These are phyloP conservation scores for Iberis pinnata DNA, from an alignment of 345 rosid species.

Conservation along the genomic window DNA sequence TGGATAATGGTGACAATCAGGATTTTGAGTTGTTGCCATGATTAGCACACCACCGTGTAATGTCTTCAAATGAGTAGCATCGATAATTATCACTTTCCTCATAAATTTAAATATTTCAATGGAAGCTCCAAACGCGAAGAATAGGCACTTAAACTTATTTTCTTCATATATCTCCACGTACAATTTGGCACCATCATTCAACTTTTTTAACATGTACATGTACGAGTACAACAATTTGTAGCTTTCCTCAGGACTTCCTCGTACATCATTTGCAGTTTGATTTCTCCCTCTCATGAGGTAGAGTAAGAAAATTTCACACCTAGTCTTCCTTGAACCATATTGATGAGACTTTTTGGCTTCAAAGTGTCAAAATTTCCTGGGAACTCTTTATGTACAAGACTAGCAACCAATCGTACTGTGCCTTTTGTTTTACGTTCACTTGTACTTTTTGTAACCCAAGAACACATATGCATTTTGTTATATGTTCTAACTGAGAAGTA, in stretches of 20 bases:
- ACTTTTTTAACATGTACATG: not conserved
- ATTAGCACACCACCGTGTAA: not conserved
- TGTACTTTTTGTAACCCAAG: not conserved
- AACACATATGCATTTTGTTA: not conserved
- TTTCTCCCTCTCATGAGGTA: not conserved
- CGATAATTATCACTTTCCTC: not conserved
- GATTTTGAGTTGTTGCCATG: not conserved
- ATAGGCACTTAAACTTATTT: not conserved
- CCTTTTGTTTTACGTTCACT: not conserved
- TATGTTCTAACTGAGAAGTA: not conserved
- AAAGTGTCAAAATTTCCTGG: not conserved
- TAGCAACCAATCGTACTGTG: not conserved
- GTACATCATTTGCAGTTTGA: not conserved
- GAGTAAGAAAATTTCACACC: not conserved
- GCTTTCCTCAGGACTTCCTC: not conserved
- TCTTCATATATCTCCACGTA: not conserved
- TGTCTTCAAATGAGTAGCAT: not conserved
- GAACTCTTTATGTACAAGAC: not conserved
- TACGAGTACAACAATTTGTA: no score
- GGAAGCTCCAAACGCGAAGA: not conserved
- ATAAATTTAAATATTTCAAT: no score
- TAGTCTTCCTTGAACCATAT: not conserved
- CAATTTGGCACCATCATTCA: not conserved
- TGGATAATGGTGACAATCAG: not conserved
- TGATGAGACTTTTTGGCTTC: not conserved